Evolutionary conservation across 805 yeast genomes (phyloP).

Genomic region (Candida boleticola): DNA sequence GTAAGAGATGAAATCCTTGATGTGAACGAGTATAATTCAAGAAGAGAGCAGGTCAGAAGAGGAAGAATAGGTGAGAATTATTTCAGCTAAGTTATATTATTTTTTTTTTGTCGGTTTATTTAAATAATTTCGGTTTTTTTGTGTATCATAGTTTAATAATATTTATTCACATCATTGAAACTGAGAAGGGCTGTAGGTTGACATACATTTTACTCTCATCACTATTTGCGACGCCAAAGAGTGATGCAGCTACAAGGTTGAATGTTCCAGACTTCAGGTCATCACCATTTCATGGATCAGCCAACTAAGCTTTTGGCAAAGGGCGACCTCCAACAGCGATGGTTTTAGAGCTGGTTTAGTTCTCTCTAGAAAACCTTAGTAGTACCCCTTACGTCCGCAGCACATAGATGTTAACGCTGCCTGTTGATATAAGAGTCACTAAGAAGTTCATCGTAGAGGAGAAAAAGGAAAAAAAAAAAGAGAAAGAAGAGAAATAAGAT

Average conservation of each 20-base stretch:
- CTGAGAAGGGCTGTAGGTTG: too few species aligned
- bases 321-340: conserved; percentile 96
- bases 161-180: too few species aligned
- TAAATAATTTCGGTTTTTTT: too few species aligned
- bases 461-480: too few species aligned
- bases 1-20: conserved; percentile 29
- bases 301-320: conserved; percentile 44
- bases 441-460: conserved; percentile 9
- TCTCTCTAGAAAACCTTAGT: conserved; percentile 23
- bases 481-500: conserved; percentile 6
- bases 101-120: too few species aligned
- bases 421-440: conserved; percentile 10
- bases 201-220: too few species aligned
- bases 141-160: too few species aligned
- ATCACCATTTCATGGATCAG: conserved; percentile 94
- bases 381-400: conserved; percentile 17
- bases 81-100: conserved; percentile 16
- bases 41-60: conserved; percentile 35
- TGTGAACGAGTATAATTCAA: conserved; percentile 26
- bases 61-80: conserved; percentile 46
- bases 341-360: conserved; percentile 83
- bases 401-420: conserved; percentile 28
- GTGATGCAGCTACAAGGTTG: too few species aligned
- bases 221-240: too few species aligned
- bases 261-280: conserved; percentile 87